Conservation (phyloP, 805 yeast genomes). For the Metschnikowia gruessii region DNA sequence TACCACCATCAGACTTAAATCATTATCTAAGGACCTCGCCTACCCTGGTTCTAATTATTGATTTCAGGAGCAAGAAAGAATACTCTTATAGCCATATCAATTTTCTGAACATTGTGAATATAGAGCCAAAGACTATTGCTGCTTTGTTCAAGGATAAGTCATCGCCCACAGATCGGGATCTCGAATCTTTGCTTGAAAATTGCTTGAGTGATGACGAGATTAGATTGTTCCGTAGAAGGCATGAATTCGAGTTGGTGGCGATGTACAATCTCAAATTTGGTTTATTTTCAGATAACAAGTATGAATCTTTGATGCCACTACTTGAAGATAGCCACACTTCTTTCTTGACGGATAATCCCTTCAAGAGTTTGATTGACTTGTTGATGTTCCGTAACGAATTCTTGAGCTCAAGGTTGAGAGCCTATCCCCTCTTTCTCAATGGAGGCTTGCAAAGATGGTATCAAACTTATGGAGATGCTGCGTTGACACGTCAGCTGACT, state of each 20-base stretch:
- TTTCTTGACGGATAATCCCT: conserved; percentile 55
- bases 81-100: conserved; percentile 64
- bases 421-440: conserved; percentile 32
- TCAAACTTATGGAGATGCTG: conserved; percentile 28
- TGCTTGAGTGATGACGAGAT: conserved; percentile 37
- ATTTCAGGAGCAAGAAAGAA: conserved; percentile 60
- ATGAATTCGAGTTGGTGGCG: conserved; percentile 59
- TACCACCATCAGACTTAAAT: conserved; percentile 15
- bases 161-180: conserved; percentile 53
- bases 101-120: conserved; percentile 57
- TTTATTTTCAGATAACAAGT: conserved; percentile 25
- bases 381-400: conserved; percentile 32
- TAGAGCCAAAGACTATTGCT: conserved; percentile 55
- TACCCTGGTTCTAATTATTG: conserved; percentile 55
- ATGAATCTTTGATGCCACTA: conserved; percentile 36
- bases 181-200: conserved; percentile 59
- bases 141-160: conserved; percentile 28
- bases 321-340: conserved; percentile 34
- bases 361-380: conserved; percentile 42
- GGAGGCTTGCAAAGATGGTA: conserved; percentile 41
- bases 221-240: conserved; percentile 49
- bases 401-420: conserved; percentile 32
- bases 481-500: conserved; percentile 5
- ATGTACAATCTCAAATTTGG: conserved; percentile 54
- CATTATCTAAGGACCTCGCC: conserved; percentile 9